Base-by-base conservation (phyloP, 768 basidiomycete genomes). In the Aureoboletus auriporus region DNA sequence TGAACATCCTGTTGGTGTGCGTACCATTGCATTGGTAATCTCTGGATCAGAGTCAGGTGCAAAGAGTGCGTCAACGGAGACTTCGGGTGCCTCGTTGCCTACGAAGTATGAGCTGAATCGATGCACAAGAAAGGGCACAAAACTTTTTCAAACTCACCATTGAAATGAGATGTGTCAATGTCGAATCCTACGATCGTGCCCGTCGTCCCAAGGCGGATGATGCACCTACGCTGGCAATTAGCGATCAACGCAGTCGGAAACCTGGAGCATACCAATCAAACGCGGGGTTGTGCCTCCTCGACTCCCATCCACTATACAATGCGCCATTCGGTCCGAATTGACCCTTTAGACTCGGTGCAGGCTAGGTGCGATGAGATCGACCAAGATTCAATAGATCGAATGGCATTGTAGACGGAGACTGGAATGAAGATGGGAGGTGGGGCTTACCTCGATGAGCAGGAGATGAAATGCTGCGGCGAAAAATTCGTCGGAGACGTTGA, bases 251-350 rank as follows among this genome's bases (percentile, higher is more conserved):
- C 20, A 23, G 20, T 23, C 20, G 20, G 20, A 34, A 34, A 31
- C 13, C 1, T 34, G 34, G 13, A 30, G n/a, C 14, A 42, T 56
- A 92, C 95, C 96, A 98, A 66, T 99, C 96, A 59, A 84, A 80
- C 2, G 76, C 61, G 1, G 87, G 82, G 67, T 96, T 97, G 67
- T 99, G 96, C 56, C 96, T 72, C 36, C 93, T 74, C 26, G 77
- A 79, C 66, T 99, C 96, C 96, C 96, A 99, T 45, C 94, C 96
- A 55, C 86, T 90, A 67, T 77, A 98, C 20, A 97, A 69, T 0
- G 95, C 95, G 20, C 96, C 96, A 36, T 93, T 95, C 3, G 93
- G 89, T 7, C 95, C 95, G 58, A 93, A 99, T 57, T 93, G 91
- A n/a, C 96, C 96, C 67, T 94, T 93, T 63, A 96, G 69, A 55